Evolutionary conservation across 2,329 filamentous ascomycete genomes (phyloP), one percentile per base, ranked within the genome.

Genomic region (Exophiala xenobiotica): DNA sequence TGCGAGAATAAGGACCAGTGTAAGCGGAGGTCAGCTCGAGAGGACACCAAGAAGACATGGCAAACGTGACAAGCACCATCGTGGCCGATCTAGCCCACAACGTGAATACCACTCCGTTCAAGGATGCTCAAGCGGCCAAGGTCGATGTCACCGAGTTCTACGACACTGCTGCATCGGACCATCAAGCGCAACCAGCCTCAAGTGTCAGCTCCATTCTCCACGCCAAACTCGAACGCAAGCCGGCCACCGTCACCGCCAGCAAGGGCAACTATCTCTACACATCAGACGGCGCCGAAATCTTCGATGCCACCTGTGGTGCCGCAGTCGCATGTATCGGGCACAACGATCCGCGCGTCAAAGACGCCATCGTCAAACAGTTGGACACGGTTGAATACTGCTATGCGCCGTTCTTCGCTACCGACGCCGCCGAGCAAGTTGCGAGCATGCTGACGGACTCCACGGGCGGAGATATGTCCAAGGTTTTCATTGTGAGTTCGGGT

Each of bases 231-330:
- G 20, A 7, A 24, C 19, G 20, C 4, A 40, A 40, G n/a, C 38
- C 38, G 19, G 38, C 38, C 8, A 40, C 38, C 38, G 77, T 78
- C 2, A 63, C 73, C 6, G 73, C 69, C 0, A 79, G 74, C 6
- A 66, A 73, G 49, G 79, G 77, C 12, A 72, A 74, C 58, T 78
- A 76, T 52, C 67, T 82, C 14, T 67, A 71, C 38, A 69, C 81
- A 1, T 70, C 71, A 59, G 74, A 77, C 62, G 83, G 83, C 1
- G 74, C 77, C 23, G 72, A 71, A 31, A 78, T 93, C 38, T 77
- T 90, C 11, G 88, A 93, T 65, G 84, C 82, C 1, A 87, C 84
- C n/a, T 80, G 85, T 20, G 88, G 88, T 85, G 88, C 2, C 2
- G 56, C 56, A 87, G 87, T 90, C 4, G 76, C 82, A 6, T 85